Conservation (phyloP, 129 eudicot species). For the Flaveria robusta region DNA sequence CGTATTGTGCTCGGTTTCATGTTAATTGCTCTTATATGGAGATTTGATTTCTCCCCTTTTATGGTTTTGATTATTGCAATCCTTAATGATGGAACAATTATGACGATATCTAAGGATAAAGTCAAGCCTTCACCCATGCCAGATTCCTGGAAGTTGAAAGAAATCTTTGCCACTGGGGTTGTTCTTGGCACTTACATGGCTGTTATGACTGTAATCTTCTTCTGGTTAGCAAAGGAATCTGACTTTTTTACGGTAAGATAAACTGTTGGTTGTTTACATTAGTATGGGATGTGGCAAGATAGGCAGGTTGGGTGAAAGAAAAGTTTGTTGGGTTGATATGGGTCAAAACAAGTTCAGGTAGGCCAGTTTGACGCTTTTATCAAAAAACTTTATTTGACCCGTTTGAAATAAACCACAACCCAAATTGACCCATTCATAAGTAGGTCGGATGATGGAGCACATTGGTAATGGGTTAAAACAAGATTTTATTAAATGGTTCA, state of each 20-base stretch:
- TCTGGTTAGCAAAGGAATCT: slow-evolving; percentile 69
- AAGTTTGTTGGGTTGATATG: too few relatives aligned
- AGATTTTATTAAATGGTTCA: background rate
- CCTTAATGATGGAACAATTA: slow-evolving; percentile 89
- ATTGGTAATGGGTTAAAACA: background rate
- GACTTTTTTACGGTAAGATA: slow-evolving; percentile 64
- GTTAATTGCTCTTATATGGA: slow-evolving; percentile 86
- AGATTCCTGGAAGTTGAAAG: slow-evolving; percentile 83
- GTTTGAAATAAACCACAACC: background rate
- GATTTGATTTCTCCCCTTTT: slow-evolving; percentile 87
- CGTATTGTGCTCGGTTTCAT: slow-evolving; percentile 85
- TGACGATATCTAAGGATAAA: slow-evolving; percentile 90
- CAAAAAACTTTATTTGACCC: background rate
- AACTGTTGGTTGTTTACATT: background rate
- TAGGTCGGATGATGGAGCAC: background rate
- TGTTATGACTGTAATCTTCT: slow-evolving; percentile 78
- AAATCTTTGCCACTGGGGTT: slow-evolving; percentile 87
- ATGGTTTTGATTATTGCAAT: slow-evolving; percentile 90
- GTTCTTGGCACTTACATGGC: slow-evolving; percentile 87
- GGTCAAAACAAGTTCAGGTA: background rate
- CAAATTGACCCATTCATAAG: background rate
- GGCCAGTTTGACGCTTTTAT: background rate
- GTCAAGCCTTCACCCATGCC: slow-evolving; percentile 87
- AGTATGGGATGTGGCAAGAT: background rate
- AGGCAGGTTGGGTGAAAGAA: too few relatives aligned